Evolutionary conservation across 2,329 filamentous ascomycete species (phyloP), one percentile per base, ranked within the genome.

Genomic region (Xylaria sp.): DNA sequence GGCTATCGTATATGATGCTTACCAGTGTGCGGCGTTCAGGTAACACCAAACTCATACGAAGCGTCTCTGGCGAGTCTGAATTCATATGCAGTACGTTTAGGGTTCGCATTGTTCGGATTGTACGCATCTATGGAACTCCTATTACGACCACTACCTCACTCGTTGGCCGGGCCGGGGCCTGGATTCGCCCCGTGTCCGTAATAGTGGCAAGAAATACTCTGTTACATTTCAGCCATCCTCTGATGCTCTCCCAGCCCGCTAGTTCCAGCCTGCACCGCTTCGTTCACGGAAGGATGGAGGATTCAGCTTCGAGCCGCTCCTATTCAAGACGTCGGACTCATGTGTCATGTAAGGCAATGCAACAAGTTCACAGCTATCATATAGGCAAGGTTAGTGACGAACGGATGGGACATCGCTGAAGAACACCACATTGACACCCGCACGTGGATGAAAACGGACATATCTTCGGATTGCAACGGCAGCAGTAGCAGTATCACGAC

Each of bases 381-480:
- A 13, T 13, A 34, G 25, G 60, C 23, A 15, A 46, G 52, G 63
- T 45, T 55, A 63, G 50, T 28, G 25, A 58, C 45, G 57, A 63
- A 61, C 52, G n/a, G 57, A 61, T 60, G 62, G 53, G 45, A 66
- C 55, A 63, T 20, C 12, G 45, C n/a, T 60, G 34, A 59, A 43
- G 64, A 53, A 64, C 65, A 61, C 64, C 52, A 65, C 68, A 53
- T 63, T 12, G 36, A 65, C 58, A 43, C 55, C 48, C 41, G 60
- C 68, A 70, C 68, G 65, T 67, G 68, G 65, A 65, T 60, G 65
- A 63, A 62, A 65, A 65, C 60, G 63, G 61, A 48, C 52, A 68
- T 65, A 65, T 70, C 52, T 63, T 70, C 67, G 65, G 67, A 67
- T 68, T 65, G 58, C 65, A 67, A 70, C 68, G 68, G 68, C 65